Evolutionary conservation across 768 basidiomycete genomes (phyloP), one percentile per base, ranked within the genome.

Genomic region (Podaxis pistillaris): DNA sequence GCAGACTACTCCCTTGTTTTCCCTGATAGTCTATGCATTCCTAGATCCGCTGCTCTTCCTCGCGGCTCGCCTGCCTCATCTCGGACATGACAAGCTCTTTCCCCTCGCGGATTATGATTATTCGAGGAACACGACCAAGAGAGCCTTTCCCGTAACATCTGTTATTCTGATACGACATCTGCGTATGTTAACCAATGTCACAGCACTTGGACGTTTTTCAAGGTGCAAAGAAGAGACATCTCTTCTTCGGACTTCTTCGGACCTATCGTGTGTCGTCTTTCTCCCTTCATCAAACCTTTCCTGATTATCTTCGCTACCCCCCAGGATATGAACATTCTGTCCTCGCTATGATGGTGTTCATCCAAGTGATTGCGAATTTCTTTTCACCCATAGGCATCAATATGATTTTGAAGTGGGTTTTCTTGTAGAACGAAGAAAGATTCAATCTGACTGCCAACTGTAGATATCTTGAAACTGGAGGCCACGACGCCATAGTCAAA

Each of bases 71-170:
- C 66, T 80, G n/a, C 71, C 78, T 4, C 84, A 83, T 69, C 70
- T 88, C 1, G 69, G 82, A 0, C 73, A 78, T 44, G 85, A 88
- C 55, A 70, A 84, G 55, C 72, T 89, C 24, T 86, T 86, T 9
- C 84, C 84, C 1, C 79, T 90, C 74, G 84, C 86, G 2, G 88
- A 90, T 63, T 84, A 83, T 60, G 89, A 90, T 63, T 58, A 70
- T 60, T 72, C 74, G 2, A 55, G 68, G n/a, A 59, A 71, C 56
- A 56, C 75, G 12, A 73, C 67, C 33, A 67, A 56, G n/a, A 68
- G 52, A 19, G 66, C 63, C 49, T 77, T 73, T 60, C 64, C 68
- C 50, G 73, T 70, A 63, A 60, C n/a, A 7, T 24, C 11, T 19
- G 17, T 30, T 36, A 11, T 19, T 9, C 38, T 37, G 3, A 15